Percentiles rank a stretch among this genome's conserved stretches.
Conservation (phyloP, 306 rosid genomes). For the Mimosa bimucronata region DNA sequence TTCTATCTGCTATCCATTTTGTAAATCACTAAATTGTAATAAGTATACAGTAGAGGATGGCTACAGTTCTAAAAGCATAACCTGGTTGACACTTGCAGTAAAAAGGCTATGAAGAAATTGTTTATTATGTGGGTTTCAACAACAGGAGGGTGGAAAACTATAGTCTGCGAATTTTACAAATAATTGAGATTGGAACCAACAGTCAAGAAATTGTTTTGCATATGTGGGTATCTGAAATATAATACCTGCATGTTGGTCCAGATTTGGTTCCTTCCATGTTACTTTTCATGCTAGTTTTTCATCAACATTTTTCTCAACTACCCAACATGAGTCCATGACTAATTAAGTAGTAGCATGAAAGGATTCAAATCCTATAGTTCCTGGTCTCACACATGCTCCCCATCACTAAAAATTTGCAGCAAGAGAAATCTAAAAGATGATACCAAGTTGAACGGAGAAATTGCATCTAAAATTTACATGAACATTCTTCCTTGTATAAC, state of each 20-base stretch:
- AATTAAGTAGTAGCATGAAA: neutral
- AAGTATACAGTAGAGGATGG: neutral
- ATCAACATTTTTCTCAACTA: neutral
- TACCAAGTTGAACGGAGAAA: neutral
- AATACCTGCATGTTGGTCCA: too few relatives aligned
- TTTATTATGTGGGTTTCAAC: neutral
- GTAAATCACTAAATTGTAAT: neutral
- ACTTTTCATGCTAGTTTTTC: neutral
- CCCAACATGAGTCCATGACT: neutral
- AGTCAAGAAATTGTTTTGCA: too few relatives aligned
- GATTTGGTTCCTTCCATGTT: neutral
- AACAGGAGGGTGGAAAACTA: neutral
- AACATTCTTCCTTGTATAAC: neutral
- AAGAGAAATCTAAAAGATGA: slow-evolving; percentile 2
- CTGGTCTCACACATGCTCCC: too few relatives aligned
- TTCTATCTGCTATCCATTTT: neutral
- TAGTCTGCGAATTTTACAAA: neutral
- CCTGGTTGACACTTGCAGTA: neutral
- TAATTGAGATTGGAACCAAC: too few relatives aligned
- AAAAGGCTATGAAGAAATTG: neutral
- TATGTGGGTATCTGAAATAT: too few relatives aligned
- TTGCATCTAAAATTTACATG: neutral
- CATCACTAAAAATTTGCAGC: slow-evolving; percentile 9
- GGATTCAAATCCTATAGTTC: slow-evolving; percentile 14
- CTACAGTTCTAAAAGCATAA: neutral